Conservation (phyloP, 768 basidiomycete species). For the Auricularia heimuer region DNA sequence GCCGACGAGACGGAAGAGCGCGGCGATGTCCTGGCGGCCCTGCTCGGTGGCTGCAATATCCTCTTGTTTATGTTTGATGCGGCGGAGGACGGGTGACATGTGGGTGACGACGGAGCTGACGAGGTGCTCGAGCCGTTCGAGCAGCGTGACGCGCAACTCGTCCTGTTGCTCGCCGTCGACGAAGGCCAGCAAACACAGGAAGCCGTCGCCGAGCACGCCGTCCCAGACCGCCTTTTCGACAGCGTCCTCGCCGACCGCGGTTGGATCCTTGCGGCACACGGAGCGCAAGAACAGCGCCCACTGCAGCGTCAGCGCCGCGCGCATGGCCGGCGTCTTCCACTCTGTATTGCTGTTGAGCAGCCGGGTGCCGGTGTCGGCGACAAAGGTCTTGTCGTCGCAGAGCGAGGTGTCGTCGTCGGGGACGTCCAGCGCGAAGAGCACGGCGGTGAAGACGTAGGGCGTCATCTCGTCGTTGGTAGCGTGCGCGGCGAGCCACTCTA, state of each 20-base stretch:
- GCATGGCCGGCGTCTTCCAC: constrained; percentile 66
- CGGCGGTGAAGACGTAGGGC: constrained; percentile 55
- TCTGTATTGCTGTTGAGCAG: constrained; percentile 21
- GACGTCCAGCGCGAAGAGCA: constrained; percentile 55
- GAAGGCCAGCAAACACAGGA: constrained; percentile 51
- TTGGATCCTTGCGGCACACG: constrained; percentile 42
- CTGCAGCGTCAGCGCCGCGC: constrained; percentile 66
- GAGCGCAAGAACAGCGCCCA: constrained; percentile 63
- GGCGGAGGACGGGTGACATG: constrained; percentile 21
- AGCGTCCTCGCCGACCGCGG: constrained; percentile 39
- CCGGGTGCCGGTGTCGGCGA: constrained; percentile 6
- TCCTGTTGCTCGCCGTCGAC: constrained; percentile 18
- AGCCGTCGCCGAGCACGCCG: constrained; percentile 75
- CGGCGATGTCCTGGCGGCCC: constrained; percentile 76
- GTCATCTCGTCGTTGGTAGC: constrained; percentile 54
- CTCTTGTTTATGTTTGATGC: constrained; percentile 81
- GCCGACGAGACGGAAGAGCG: constrained; percentile 75
- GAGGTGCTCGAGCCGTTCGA: constrained; percentile 60
- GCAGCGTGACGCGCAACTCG: constrained; percentile 44
- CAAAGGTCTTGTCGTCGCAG: constrained; percentile 6
- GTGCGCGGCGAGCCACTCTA: constrained; percentile 63
- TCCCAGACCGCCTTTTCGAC: constrained; percentile 75
- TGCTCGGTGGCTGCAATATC: constrained; percentile 60
- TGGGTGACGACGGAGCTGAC: constrained; percentile 28
- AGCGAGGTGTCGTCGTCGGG: constrained; percentile 33